Evolutionary conservation across 345 rosid genomes (phyloP).

Genomic region (Camelina neglecta): DNA sequence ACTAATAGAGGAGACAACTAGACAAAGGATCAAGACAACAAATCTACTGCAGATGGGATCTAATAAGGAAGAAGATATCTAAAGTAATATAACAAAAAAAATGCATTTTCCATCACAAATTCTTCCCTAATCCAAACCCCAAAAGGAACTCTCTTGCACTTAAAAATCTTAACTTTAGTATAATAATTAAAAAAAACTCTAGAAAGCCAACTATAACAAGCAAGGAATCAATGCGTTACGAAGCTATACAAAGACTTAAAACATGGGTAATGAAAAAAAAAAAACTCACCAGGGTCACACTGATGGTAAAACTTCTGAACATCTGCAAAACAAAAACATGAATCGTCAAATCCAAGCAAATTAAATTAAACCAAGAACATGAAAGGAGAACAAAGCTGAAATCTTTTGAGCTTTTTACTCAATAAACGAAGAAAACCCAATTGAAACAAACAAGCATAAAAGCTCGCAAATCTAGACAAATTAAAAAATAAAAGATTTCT

Average conservation of each 20-base stretch:
- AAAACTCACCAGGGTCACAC: slow-evolving; percentile 78
- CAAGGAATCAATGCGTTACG: background rate
- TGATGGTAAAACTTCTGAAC: slow-evolving; percentile 64
- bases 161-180: slow-evolving; percentile 7
- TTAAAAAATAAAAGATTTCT: background rate
- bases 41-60: background rate
- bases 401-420: slow-evolving; percentile 1
- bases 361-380: slow-evolving; percentile 2
- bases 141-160: background rate
- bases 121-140: slow-evolving; percentile 5
- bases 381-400: slow-evolving; percentile 1
- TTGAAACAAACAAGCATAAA: slow-evolving; percentile 2
- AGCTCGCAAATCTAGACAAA: slow-evolving; percentile 28
- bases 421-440: slow-evolving; percentile 8
- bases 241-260: slow-evolving; percentile 16
- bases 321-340: slow-evolving; percentile 49
- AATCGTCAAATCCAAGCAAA: slow-evolving; percentile 29
- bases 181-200: background rate
- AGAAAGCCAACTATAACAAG: background rate
- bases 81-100: background rate
- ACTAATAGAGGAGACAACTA: background rate
- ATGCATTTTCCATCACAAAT: background rate
- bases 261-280: slow-evolving; percentile 24
- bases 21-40: background rate
- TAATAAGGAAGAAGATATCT: background rate